Evolutionary conservation across 2,329 filamentous ascomycete species (phyloP).

Genomic region (Zymoseptoria crescenta): DNA sequence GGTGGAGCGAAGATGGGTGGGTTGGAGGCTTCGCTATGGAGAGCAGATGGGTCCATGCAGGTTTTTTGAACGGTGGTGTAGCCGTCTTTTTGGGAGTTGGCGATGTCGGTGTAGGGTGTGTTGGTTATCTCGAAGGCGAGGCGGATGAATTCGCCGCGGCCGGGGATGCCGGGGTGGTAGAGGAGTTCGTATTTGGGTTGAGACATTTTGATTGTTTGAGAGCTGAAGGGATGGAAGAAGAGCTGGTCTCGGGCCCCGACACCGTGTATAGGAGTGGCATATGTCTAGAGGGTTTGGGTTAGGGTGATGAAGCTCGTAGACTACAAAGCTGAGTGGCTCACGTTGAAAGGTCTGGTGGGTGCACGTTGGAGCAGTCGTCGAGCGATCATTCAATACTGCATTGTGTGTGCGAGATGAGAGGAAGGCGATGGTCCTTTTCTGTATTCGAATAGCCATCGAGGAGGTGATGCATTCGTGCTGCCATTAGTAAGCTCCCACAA

Average conservation of each 20-base stretch:
- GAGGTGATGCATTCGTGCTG: not conserved
- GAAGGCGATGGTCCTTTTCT: not conserved
- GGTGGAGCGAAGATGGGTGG: conserved; percentile 61
- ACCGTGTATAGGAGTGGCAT: not conserved
- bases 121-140: conserved; percentile 63
- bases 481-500: not conserved
- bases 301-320: not conserved
- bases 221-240: not conserved
- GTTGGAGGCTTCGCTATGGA: conserved; percentile 44
- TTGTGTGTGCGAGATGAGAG: no score
- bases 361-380: not conserved
- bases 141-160: conserved; percentile 66
- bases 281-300: not conserved
- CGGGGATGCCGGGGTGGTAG: conserved; percentile 66
- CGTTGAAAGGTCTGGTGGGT: not conserved
- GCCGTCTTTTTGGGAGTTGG: conserved; percentile 44
- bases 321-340: not conserved
- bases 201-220: not conserved
- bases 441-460: not conserved
- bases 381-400: not conserved
- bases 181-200: conserved; percentile 35
- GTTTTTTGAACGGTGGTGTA: conserved; percentile 45
- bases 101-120: conserved; percentile 56
- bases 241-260: not conserved
- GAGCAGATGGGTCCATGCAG: conserved; percentile 25